A percentile compares a stretch with the other conserved stretches of the same genome.
Conservation (phyloP, 306 rosid species). For the Casuarina cunninghamiana region DNA sequence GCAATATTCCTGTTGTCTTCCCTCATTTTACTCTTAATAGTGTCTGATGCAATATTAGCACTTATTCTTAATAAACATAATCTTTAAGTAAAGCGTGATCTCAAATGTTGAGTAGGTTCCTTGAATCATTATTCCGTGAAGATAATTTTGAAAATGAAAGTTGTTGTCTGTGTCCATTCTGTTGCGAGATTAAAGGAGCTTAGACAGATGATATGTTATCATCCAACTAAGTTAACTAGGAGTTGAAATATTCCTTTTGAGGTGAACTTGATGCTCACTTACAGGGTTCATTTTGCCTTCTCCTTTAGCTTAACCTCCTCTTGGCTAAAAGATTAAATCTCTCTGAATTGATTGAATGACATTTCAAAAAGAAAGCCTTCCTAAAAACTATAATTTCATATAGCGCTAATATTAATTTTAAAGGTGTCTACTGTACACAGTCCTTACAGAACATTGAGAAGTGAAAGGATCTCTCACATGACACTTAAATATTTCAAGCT, state of each 20-base stretch:
- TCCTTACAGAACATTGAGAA: background rate
- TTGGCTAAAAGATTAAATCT: background rate
- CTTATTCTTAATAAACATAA: too few relatives aligned
- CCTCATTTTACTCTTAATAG: too few relatives aligned
- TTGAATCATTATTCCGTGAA: background rate
- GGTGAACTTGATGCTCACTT: background rate
- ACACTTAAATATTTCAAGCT: background rate
- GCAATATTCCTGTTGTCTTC: too few relatives aligned
- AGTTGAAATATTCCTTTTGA: background rate
- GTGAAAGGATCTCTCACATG: background rate
- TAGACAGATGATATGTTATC: too few relatives aligned
- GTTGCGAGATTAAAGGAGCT: background rate
- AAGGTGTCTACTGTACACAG: background rate
- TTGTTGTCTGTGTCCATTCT: background rate
- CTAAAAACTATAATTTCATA: background rate
- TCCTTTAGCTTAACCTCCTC: background rate
- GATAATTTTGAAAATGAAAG: background rate
- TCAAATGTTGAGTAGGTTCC: background rate
- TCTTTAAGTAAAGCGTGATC: background rate
- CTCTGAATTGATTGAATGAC: background rate
- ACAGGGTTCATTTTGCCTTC: background rate
- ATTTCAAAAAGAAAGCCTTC: background rate
- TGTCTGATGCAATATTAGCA: too few relatives aligned
- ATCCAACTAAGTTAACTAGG: background rate
- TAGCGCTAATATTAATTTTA: background rate